Conservation (phyloP, 2,329 filamentous ascomycete genomes). For the Penicillium sp. region DNA sequence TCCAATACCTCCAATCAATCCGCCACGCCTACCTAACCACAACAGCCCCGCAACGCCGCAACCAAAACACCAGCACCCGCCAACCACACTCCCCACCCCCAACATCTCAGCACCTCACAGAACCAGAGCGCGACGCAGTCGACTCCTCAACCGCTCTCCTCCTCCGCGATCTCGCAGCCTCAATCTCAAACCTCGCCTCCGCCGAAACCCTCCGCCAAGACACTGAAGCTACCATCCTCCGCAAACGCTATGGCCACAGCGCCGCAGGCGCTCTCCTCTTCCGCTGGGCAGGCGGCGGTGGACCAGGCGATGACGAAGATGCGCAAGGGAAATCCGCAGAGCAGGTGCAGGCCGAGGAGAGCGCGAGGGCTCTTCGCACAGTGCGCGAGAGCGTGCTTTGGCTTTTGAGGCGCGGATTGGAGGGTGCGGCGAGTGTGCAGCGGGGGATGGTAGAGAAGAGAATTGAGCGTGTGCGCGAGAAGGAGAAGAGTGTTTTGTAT, state of each 20-base stretch:
- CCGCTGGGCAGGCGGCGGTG: constrained; percentile 60
- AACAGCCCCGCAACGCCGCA: constrained; percentile 56
- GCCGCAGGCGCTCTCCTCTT: constrained; percentile 40
- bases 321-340: constrained; percentile 58
- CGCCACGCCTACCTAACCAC: constrained; percentile 90
- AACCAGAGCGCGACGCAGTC: constrained; percentile 80
- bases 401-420: constrained; percentile 74
- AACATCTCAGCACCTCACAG: constrained; percentile 59
- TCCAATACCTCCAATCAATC: constrained; percentile 76
- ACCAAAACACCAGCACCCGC: constrained; percentile 28
- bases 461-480: constrained; percentile 81
- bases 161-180: constrained; percentile 79
- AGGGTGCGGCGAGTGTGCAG: constrained; percentile 75
- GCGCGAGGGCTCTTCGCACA: constrained; percentile 63
- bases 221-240: constrained; percentile 68
- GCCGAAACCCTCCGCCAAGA: constrained; percentile 80
- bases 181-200: constrained; percentile 75
- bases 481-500: constrained; percentile 80
- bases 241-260: constrained; percentile 66
- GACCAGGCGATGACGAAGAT: constrained; percentile 38
- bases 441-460: constrained; percentile 91
- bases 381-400: constrained; percentile 83
- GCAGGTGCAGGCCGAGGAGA: constrained; percentile 71
- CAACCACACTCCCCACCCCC: constrained; percentile 41
- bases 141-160: constrained; percentile 84